Evolutionary conservation across 352 stramenopile genomes (phyloP), one percentile per base, ranked within the genome.

Genomic region (Pythium aquatile): DNA sequence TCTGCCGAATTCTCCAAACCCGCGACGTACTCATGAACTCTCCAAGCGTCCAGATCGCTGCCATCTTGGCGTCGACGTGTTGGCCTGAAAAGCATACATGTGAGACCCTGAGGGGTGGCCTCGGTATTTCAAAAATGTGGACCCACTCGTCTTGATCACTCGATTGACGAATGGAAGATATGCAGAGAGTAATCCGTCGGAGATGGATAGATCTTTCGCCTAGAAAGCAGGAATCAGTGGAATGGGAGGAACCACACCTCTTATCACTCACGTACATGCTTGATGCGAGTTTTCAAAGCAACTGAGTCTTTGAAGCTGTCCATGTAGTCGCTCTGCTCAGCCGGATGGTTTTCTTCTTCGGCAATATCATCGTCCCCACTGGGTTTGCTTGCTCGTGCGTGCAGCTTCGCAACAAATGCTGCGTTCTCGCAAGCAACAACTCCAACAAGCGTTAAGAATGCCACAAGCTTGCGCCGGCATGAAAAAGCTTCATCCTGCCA

Each of bases 11-110:
- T 16, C 7, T 3, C 14, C 5, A n/a, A 37, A 20, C 4, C 33
- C 0, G 9, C 20, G 9, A 63, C 67, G 47, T 42, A 74, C 67
- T 74, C 67, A 74, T 74, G 24, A 74, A 74, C 40, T 74, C 67
- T 11, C 67, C 61, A 17, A 74, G 53, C 16, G 67, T 69, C 61
- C 58, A 69, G 6, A 70, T 14, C 11, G 61, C 57, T 26, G 58
- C 61, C 17, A 61, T 33, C 51, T 67, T 59, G 3, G 69, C 26
- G 14, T 39, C 24, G 7, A 42, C 29, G 10, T 29, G n/a, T 47
- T 13, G 40, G 58, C 33, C 59, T 68, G 17, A 2, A 37, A 3
- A n/a, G 28, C 32, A 42, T 29, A 57, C 14, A 47, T 54, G 26
- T 54, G 16, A 35, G 29, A 47, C 11, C n/a, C 2, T 46, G 42